phyloP scores from a whole-genome alignment of 208 protist species.

The Tritrichomonas foetus region DNA sequence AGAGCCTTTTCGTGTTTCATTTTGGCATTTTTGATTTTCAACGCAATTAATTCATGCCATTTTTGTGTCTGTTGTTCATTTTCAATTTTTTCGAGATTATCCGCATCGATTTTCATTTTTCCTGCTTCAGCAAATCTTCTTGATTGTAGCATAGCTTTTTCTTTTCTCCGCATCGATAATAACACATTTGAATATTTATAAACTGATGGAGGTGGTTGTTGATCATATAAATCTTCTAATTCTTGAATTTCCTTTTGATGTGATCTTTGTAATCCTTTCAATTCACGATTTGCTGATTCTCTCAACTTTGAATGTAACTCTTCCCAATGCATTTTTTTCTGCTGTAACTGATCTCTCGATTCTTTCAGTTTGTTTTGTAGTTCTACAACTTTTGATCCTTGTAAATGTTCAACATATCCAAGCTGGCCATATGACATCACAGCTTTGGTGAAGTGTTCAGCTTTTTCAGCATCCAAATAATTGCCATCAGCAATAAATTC shows the following conservation, averaged over 20 bases:
- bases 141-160: neutral
- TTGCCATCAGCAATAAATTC: neutral
- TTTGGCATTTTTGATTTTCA: neutral
- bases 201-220: neutral
- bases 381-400: neutral
- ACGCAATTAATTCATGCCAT: neutral
- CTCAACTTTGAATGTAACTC: neutral
- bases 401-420: neutral
- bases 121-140: neutral
- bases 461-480: neutral
- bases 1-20: neutral
- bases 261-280: neutral
- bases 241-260: neutral
- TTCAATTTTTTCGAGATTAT: neutral
- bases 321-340: neutral
- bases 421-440: neutral
- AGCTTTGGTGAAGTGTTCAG: neutral
- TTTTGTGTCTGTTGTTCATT: neutral
- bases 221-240: neutral
- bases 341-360: neutral
- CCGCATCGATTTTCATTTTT: neutral
- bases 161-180: neutral
- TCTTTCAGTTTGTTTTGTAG: neutral
- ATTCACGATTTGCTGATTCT: neutral
- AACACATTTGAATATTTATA: neutral